Conservation (phyloP, 441 rosid genomes). For the Bruguiera hainesii region DNA sequence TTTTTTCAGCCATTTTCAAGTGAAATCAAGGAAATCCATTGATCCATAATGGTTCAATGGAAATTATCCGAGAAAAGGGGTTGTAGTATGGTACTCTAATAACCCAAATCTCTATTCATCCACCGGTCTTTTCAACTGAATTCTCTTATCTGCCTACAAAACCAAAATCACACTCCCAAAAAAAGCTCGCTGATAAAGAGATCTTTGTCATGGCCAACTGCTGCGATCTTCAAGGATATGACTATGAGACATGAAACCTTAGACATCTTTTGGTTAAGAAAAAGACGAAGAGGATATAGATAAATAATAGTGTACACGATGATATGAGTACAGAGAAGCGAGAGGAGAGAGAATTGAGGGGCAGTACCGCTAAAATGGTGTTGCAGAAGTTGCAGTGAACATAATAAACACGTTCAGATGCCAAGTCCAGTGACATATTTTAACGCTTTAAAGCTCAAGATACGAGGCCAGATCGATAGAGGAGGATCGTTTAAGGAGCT, state of each 20-base stretch:
- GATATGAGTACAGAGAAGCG: neutral
- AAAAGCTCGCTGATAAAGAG: neutral
- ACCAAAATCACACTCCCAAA: constrained; percentile 5
- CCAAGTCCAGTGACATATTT: constrained; percentile 61
- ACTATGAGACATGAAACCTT: neutral
- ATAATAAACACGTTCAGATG: constrained; percentile 81
- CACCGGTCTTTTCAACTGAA: constrained; percentile 12
- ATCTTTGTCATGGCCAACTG: neutral
- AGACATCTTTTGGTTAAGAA: neutral
- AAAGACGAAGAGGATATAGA: constrained; percentile 7
- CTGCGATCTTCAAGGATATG: neutral
- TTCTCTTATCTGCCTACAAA: constrained; percentile 2
- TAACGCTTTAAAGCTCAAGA: neutral
- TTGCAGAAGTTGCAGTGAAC: constrained; percentile 99
- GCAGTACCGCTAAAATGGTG: constrained; percentile 82
- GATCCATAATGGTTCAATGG: constrained; percentile 16
- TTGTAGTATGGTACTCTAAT: neutral
- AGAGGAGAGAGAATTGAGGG: constrained; percentile 19
- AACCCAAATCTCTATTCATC: neutral
- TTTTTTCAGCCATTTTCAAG: constrained; percentile 10
- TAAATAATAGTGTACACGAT: neutral
- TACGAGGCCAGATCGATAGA: constrained; percentile 15
- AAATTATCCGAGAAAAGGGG: constrained; percentile 11
- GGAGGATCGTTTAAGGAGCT: constrained; percentile 6
- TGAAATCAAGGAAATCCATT: constrained; percentile 20